Evolutionary conservation across 169 alveolate genomes (phyloP).

Genomic region (Plasmodium sp.): DNA sequence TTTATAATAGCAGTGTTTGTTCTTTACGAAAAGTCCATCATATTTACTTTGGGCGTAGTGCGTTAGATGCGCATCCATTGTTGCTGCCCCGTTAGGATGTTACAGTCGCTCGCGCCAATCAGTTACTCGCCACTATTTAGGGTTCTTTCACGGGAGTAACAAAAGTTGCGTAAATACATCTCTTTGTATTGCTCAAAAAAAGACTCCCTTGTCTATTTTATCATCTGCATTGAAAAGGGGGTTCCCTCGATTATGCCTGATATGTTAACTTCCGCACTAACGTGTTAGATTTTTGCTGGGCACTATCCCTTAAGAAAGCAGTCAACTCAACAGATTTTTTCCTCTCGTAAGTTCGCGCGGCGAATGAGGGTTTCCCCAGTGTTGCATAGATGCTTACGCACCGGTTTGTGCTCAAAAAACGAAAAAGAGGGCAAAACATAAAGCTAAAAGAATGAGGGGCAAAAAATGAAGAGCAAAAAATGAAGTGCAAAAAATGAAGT

Average conservation of each 20-base stretch:
- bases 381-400: background rate
- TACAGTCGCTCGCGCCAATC: background rate
- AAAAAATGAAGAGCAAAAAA: background rate
- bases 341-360: background rate
- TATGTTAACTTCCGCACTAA: background rate
- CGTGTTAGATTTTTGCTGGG: background rate
- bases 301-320: background rate
- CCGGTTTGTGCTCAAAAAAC: background rate
- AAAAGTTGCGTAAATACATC: background rate
- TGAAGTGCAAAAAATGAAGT: background rate
- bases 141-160: background rate
- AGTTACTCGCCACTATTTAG: background rate
- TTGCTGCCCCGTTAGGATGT: background rate
- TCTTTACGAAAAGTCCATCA: background rate
- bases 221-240: constrained; percentile 10
- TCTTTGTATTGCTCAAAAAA: constrained; percentile 2
- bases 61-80: constrained; percentile 16
- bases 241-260: background rate
- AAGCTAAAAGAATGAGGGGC: background rate
- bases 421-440: background rate
- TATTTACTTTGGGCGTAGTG: constrained; percentile 2
- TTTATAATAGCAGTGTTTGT: constrained; percentile 9
- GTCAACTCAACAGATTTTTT: background rate
- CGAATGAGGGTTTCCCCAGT: background rate
- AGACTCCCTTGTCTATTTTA: background rate